Evolutionary conservation across 441 rosid genomes (phyloP).

Genomic region (Gossypium aridum): DNA sequence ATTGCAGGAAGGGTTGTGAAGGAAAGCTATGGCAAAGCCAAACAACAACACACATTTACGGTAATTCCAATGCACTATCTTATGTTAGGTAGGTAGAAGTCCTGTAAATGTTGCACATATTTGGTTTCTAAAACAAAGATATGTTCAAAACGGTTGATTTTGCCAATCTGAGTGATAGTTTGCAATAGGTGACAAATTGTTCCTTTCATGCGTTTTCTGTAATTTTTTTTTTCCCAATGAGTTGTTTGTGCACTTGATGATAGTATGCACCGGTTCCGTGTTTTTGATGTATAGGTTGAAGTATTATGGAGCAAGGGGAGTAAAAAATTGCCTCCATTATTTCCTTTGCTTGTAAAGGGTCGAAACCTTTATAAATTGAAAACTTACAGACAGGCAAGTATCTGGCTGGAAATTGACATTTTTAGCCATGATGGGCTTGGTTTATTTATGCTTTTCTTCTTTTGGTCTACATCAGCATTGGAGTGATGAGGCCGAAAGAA

Average conservation of each 20-base stretch:
- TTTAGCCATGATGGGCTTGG: background rate
- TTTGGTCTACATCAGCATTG: constrained; percentile 28
- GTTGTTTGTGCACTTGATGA: background rate
- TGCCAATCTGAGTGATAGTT: background rate
- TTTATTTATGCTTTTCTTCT: background rate
- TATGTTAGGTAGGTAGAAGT: background rate
- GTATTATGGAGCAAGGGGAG: constrained; percentile 57
- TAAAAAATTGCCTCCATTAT: constrained; percentile 42
- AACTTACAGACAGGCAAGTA: constrained; percentile 46
- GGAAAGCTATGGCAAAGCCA: constrained; percentile 69
- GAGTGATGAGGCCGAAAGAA: constrained; percentile 44
- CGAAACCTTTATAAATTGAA: constrained; percentile 53
- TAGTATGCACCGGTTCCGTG: constrained; percentile 4
- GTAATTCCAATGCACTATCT: constrained; percentile 25
- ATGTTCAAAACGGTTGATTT: background rate
- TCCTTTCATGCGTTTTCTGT: background rate
- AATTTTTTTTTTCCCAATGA: background rate
- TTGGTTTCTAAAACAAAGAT: constrained; percentile 2
- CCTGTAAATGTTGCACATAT: background rate
- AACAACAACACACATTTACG: constrained; percentile 71
- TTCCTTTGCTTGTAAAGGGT: constrained; percentile 60
- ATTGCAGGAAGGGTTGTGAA: constrained; percentile 57
- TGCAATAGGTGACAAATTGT: background rate
- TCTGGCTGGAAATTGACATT: background rate
- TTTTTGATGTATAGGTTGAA: constrained; percentile 41